Base-by-base conservation (phyloP, 148 eudicot genomes). In the Hydrangea macrophylla region DNA sequence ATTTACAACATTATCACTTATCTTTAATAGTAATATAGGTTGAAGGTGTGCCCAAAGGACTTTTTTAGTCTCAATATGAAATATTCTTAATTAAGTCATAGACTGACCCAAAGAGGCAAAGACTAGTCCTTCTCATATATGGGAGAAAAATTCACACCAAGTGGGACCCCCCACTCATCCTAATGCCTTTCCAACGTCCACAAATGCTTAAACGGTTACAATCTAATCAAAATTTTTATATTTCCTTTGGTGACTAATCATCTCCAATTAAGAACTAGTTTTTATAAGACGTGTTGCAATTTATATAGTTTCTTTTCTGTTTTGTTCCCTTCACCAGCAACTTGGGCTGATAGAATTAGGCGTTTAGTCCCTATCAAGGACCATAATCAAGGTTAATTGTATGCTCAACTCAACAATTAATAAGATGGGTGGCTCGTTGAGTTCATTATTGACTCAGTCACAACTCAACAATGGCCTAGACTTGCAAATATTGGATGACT, bases 121-220 rank as follows among this genome's bases (percentile, higher is more conserved):
- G 44, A 60, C 42, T 7, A 32, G 44, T 60, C 63, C 40, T 30
- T 17, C 25, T 60, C 63, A 33, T n/a, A n/a, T n/a, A 32, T 30
- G 15, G 22, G 36, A n/a, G 1, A 35, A 33, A 22, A 48, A 15
- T 48, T 22, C 53, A 0, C n/a, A n/a, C 25, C 27, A 8, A 32
- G 5, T 33, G 40, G 5, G 61, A 18, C 61, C 37, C 61, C 13
- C 61, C 7, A 15, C n/a, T n/a, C n/a, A 58, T 28, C 26, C 63
- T 35, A 26, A 8, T 35, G 25, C n/a, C 26, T 9, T 2, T 20
- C 63, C 63, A 60, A 60, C 63, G 63, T 33, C 26, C 63, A 7
- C 9, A 60, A 60, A n/a, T 60, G 27, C 48, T 18, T 48, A 22
- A 60, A 36, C 30, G 48, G 64, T 60, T 48, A 37, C 64, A 7